Conservation (phyloP, 257 asterid genomes). For the Solanum clarkiae region DNA sequence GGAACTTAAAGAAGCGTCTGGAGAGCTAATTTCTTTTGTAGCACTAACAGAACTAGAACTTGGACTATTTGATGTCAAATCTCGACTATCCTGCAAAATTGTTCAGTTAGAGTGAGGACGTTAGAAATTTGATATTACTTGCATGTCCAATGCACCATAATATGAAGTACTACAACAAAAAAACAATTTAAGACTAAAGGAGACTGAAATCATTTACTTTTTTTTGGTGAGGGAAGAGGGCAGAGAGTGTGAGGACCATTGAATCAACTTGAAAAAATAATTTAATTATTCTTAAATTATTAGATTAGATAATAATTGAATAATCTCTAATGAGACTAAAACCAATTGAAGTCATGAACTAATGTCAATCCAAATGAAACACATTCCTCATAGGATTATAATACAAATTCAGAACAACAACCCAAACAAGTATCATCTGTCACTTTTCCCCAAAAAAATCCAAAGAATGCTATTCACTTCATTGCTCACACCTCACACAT, state of each 20-base stretch:
- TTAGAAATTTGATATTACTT: not conserved
- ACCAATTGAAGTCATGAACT: not conserved
- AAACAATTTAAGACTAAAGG: not conserved
- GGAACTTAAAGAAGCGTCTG: constrained; percentile 53
- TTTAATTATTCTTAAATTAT: not conserved
- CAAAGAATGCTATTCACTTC: not conserved
- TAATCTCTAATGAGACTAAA: not conserved
- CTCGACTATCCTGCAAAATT: constrained; percentile 5
- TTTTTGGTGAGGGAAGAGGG: not conserved
- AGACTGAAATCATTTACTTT: not conserved
- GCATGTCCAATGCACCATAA: not conserved
- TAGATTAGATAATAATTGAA: not conserved
- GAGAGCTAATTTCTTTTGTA: constrained; percentile 53
- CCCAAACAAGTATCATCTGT: not conserved
- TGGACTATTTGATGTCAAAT: constrained; percentile 45
- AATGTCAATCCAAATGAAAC: not conserved
- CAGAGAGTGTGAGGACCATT: not conserved
- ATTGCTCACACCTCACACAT: not conserved
- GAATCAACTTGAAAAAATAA: not conserved
- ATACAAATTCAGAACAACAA: not conserved
- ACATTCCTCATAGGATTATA: not conserved
- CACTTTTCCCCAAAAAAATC: not conserved
- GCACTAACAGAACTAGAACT: constrained; percentile 69
- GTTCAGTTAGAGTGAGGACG: not conserved
- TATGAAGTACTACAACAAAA: not conserved